Evolutionary conservation across 2,329 filamentous ascomycete genomes (phyloP), one percentile per base, ranked within the genome.

Genomic region (Dactylellina leptospora): DNA sequence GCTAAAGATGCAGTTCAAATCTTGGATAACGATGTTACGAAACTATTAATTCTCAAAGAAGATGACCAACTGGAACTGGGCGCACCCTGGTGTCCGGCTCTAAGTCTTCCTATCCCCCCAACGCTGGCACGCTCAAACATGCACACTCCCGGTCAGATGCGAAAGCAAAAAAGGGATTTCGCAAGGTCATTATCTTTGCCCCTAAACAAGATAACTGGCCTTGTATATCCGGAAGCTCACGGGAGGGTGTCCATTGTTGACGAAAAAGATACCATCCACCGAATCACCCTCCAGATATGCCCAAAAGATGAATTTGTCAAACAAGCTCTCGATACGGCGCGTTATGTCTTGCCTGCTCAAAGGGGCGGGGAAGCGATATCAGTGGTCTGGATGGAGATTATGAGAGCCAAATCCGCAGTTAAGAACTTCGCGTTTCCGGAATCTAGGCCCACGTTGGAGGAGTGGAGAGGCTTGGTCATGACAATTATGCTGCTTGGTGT

Each of bases 381-480:
- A 42, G 71, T 75, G 56, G 58, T 72, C 2, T 77, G 76, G 76
- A 75, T 77, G 60, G 74, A 76, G 33, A 73, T 77, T 11, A 74
- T 74, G 30, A 74, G 62, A 10, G 53, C 50, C 2, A 72, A 72
- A 40, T 72, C 68, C 13, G 55, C 45, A 16, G 56, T 61, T 28
- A 66, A 68, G 30, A 68, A 68, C 42, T 66, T 66, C 38, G 62
- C 60, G 13, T 54, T 73, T 3, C 58, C 69, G 4, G 66, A 74
- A 28, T 66, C 75, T 11, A 48, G 64, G 10, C 66, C 73, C 22
- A 64, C 73, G 10, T 42, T 73, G 25, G 73, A 75, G 48, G 76
- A 77, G 58, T 77, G 76, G 76, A 76, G 73, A 42, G 75, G 75
- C 5, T 75, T 77, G 28, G 74, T 76, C n/a, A 74, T 77, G 55